These are phyloP conservation scores for Bocquillonia castaneifolia DNA, from an alignment of 441 rosid genomes.

Conservation along the genomic window DNA sequence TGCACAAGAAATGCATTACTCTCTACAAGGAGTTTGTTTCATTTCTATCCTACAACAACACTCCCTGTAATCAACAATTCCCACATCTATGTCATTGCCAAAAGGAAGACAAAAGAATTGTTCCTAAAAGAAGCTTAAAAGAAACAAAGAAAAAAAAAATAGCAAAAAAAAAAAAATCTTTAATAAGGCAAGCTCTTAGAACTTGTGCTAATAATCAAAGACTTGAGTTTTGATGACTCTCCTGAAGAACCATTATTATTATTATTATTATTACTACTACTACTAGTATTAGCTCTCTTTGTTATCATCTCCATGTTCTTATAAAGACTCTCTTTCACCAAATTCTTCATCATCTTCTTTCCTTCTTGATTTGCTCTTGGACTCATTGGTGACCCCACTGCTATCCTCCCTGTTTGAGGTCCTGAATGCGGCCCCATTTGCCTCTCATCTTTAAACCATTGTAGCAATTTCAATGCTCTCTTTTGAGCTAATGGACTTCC, in stretches of 20 bases:
- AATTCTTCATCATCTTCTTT: slow-evolving; percentile 62
- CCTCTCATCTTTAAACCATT: slow-evolving; percentile 92
- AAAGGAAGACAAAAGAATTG: neutral
- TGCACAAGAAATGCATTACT: slow-evolving; percentile 26
- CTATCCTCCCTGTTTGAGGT: slow-evolving; percentile 54
- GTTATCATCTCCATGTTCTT: slow-evolving; percentile 91
- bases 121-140: neutral
- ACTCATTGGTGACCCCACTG: slow-evolving; percentile 55
- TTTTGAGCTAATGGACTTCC: slow-evolving; percentile 77
- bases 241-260: slow-evolving; percentile 15
- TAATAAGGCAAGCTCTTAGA: slow-evolving; percentile 85
- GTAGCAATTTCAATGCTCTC: slow-evolving; percentile 70
- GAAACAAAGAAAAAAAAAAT: neutral
- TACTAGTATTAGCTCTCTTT: slow-evolving; percentile 62
- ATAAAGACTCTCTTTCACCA: slow-evolving; percentile 79
- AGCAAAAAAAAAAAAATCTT: neutral
- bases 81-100: neutral
- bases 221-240: slow-evolving; percentile 46
- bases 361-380: slow-evolving; percentile 57
- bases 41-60: slow-evolving; percentile 4
- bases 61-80: neutral
- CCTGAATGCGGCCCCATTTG: slow-evolving; percentile 92
- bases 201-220: slow-evolving; percentile 68
- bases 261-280: too few species aligned
- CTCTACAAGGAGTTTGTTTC: slow-evolving; percentile 3